A percentile compares a stretch with the other conserved stretches of the same genome.
Evolutionary conservation across 331 rosid species (phyloP).

Genomic region (Telfairia occidentalis): DNA sequence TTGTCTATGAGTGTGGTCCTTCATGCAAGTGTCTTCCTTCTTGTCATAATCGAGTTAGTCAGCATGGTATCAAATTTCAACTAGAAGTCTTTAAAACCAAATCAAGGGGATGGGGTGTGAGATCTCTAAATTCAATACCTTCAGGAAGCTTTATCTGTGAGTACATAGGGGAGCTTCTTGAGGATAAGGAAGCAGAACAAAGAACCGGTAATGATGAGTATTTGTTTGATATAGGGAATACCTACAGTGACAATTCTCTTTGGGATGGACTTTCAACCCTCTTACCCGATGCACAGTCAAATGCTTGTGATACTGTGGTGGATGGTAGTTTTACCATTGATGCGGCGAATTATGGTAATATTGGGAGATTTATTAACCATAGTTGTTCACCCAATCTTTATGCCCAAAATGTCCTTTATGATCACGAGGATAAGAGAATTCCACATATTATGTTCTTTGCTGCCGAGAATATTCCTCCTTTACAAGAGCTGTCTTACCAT

Average conservation of each 20-base stretch:
- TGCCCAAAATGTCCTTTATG: slow-evolving; percentile 78
- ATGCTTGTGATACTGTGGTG: slow-evolving; percentile 34
- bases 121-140: slow-evolving; percentile 74
- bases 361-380: slow-evolving; percentile 84
- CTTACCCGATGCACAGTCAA: slow-evolving; percentile 35
- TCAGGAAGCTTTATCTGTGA: slow-evolving; percentile 87
- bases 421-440: slow-evolving; percentile 73
- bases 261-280: slow-evolving; percentile 61
- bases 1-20: slow-evolving; percentile 81
- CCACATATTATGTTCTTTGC: slow-evolving; percentile 91
- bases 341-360: slow-evolving; percentile 59
- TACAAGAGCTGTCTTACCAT: slow-evolving; percentile 80
- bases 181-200: slow-evolving; percentile 70
- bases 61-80: slow-evolving; percentile 59
- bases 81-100: slow-evolving; percentile 75
- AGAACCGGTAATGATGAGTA: slow-evolving; percentile 79
- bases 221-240: slow-evolving; percentile 78
- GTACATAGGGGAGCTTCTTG: slow-evolving; percentile 82
- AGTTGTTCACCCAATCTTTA: slow-evolving; percentile 87
- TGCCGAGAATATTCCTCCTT: slow-evolving; percentile 79
- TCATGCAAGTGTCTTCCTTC: slow-evolving; percentile 62
- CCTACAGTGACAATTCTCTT: slow-evolving; percentile 34
- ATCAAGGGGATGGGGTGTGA: slow-evolving; percentile 83
- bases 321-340: slow-evolving; percentile 72
- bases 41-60: slow-evolving; percentile 72